These are phyloP conservation scores for Tylopilus microsporus DNA, from an alignment of 1,284 basidiomycete species.

Conservation along the genomic window DNA sequence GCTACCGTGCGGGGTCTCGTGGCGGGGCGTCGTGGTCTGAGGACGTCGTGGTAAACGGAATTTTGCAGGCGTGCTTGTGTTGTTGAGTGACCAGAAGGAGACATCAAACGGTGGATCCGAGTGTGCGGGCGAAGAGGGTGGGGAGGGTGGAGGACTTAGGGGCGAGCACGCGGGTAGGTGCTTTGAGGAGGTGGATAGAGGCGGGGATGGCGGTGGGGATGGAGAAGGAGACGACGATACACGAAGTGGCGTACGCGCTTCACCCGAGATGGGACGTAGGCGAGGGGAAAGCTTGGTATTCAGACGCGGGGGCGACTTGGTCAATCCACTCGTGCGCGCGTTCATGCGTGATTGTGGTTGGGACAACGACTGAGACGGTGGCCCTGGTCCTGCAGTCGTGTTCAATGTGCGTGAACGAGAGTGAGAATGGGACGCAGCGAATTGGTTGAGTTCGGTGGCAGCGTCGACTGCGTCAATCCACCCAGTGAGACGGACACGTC, in stretches of 20 bases:
- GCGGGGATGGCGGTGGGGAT: not conserved
- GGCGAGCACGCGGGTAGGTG: not conserved
- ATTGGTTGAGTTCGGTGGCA: conserved; percentile 22
- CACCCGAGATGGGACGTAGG: not conserved
- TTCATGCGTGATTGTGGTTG: not conserved
- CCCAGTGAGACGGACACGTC: conserved; percentile 27
- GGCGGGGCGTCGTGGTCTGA: not conserved
- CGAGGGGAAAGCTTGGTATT: not conserved
- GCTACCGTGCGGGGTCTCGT: too few relatives aligned
- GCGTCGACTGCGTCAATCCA: conserved; percentile 52
- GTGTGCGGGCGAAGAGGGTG: conserved; percentile 6
- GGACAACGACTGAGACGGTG: not conserved
- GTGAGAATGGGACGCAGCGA: conserved; percentile 13
- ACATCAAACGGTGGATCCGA: conserved; percentile 22
- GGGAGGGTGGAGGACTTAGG: conserved; percentile 3
- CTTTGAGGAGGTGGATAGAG: not conserved
- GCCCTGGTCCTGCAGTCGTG: not conserved
- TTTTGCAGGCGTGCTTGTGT: conserved; percentile 30
- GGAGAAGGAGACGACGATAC: not conserved
- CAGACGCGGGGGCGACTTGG: not conserved
- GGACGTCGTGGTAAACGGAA: conserved; percentile 7
- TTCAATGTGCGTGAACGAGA: not conserved
- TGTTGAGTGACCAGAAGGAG: conserved; percentile 23
- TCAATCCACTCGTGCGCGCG: not conserved
- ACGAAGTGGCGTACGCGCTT: not conserved